Evolutionary conservation across 768 basidiomycete species (phyloP).

Genomic region (Heimioporus sp.): DNA sequence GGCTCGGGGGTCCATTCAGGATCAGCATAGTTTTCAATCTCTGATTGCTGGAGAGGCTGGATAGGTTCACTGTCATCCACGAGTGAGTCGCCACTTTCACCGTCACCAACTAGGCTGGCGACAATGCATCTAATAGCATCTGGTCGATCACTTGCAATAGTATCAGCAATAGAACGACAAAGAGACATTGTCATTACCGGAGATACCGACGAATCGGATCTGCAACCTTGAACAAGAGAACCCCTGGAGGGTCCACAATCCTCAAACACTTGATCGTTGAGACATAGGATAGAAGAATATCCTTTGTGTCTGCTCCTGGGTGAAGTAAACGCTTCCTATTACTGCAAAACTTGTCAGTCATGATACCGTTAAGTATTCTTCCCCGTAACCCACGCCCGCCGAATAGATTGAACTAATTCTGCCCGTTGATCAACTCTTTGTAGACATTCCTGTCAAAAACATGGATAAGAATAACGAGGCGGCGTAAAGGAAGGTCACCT

Average conservation of each 20-base stretch:
- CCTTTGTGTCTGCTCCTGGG: constrained; percentile 92
- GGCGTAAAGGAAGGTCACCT: constrained; percentile 39
- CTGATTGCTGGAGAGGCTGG: constrained; percentile 68
- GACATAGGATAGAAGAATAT: constrained; percentile 88
- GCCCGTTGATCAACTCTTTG: constrained; percentile 78
- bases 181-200: constrained; percentile 44
- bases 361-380: background rate
- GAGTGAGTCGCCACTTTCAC: constrained; percentile 75
- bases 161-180: background rate
- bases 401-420: constrained; percentile 71
- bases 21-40: constrained; percentile 86
- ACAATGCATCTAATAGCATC: constrained; percentile 96
- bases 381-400: constrained; percentile 60
- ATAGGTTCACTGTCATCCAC: constrained; percentile 84
- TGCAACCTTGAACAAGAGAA: constrained; percentile 89
- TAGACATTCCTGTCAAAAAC: constrained; percentile 59
- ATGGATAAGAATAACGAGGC: background rate
- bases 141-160: constrained; percentile 61
- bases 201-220: constrained; percentile 91
- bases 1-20: constrained; percentile 96
- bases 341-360: constrained; percentile 38
- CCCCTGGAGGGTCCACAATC: constrained; percentile 89
- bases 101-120: constrained; percentile 83
- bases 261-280: constrained; percentile 88
- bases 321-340: constrained; percentile 88